Evolutionary conservation across 495 filamentous ascomycete genomes (phyloP).

Genomic region (Sordaria brevicollis): DNA sequence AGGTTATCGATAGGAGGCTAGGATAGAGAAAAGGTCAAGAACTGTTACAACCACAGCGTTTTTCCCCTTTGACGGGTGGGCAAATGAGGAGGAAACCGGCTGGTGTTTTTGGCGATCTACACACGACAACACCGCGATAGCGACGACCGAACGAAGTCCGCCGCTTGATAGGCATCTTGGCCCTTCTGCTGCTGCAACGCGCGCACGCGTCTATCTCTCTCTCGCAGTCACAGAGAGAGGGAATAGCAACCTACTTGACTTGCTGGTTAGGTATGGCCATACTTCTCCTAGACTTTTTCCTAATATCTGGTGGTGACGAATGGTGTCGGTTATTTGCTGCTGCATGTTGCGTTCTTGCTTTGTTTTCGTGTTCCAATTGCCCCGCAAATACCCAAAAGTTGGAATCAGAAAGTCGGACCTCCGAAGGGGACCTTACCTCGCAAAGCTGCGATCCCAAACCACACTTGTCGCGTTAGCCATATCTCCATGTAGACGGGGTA

Average conservation of each 20-base stretch:
- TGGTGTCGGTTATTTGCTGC: neutral
- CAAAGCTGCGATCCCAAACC: neutral
- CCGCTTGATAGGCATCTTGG: neutral
- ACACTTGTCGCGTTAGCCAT: neutral
- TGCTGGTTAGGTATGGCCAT: neutral
- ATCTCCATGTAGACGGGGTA: neutral
- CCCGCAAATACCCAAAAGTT: slow-evolving; percentile 11
- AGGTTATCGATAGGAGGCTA: slow-evolving; percentile 21
- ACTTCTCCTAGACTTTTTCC: neutral
- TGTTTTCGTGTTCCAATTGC: slow-evolving; percentile 13
- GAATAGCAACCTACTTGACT: neutral
- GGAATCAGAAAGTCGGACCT: neutral
- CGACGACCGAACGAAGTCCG: neutral
- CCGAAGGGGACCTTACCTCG: neutral
- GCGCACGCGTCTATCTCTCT: neutral
- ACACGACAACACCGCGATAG: neutral
- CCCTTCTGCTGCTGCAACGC: neutral
- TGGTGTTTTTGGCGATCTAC: neutral
- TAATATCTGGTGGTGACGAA: neutral
- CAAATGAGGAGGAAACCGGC: neutral
- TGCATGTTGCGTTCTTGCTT: neutral
- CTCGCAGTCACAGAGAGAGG: neutral
- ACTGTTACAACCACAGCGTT: neutral
- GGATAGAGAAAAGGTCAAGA: slow-evolving; percentile 10
- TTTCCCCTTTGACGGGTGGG: neutral